Evolutionary conservation across 2,329 filamentous ascomycete species (phyloP).

Genomic region (Curvularia hawaiiensis): DNA sequence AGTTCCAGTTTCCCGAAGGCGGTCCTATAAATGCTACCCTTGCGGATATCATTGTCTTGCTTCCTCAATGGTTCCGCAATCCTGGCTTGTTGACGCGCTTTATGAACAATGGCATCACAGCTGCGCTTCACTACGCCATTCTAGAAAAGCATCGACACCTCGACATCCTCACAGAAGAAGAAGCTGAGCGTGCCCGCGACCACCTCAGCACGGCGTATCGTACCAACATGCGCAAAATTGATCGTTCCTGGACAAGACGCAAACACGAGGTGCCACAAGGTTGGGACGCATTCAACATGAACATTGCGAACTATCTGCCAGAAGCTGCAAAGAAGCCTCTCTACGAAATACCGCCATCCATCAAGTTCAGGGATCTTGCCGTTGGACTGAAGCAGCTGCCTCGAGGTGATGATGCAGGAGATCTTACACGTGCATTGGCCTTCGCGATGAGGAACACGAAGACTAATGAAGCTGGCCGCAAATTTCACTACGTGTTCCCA

Average conservation of each 20-base stretch:
- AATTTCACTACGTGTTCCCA: slow-evolving; percentile 22
- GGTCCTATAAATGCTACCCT: slow-evolving; percentile 23
- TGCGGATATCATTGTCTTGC: slow-evolving; percentile 22
- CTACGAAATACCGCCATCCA: slow-evolving; percentile 6
- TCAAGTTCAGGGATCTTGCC: slow-evolving; percentile 27
- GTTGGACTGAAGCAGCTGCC: slow-evolving; percentile 30
- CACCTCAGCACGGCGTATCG: slow-evolving; percentile 21
- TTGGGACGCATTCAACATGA: slow-evolving; percentile 14
- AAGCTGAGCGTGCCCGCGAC: slow-evolving; percentile 16
- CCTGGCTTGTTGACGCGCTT: slow-evolving; percentile 15
- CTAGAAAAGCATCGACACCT: slow-evolving; percentile 20
- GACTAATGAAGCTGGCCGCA: neutral
- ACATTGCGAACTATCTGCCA: slow-evolving; percentile 14
- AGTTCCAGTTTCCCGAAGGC: slow-evolving; percentile 12
- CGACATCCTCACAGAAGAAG: neutral
- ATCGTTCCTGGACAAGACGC: slow-evolving; percentile 16
- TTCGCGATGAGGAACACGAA: slow-evolving; percentile 21
- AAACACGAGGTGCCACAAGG: slow-evolving; percentile 8
- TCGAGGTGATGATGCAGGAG: slow-evolving; percentile 23
- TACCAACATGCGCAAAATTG: slow-evolving; percentile 19
- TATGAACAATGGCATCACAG: slow-evolving; percentile 22
- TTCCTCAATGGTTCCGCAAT: slow-evolving; percentile 27
- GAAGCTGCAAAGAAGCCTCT: neutral
- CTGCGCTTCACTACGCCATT: slow-evolving; percentile 22
- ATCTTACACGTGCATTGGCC: slow-evolving; percentile 33